Percentiles rank a stretch among this genome's conserved stretches.
Evolutionary conservation across 2,329 filamentous ascomycete species (phyloP).

Genomic region (Pseudogymnoascus sp.): DNA sequence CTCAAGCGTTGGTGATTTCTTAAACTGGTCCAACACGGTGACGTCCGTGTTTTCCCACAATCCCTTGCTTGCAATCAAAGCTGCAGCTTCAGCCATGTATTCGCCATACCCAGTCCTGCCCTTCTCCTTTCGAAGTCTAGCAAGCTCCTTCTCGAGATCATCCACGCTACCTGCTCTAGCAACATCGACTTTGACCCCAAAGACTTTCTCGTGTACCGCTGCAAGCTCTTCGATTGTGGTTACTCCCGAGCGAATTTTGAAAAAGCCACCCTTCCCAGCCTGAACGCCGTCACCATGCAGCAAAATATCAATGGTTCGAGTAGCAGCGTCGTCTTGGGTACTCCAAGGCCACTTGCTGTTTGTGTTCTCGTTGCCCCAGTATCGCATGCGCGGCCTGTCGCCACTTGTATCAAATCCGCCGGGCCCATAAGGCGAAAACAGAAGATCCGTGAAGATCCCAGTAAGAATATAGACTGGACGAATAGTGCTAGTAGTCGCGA

Average conservation of each 20-base stretch:
- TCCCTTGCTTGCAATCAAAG: constrained; percentile 4
- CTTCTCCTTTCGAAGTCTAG: background rate
- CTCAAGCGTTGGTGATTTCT: background rate
- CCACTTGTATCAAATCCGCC: background rate
- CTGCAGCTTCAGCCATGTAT: background rate
- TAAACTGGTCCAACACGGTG: background rate
- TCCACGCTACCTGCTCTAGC: background rate
- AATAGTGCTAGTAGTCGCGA: constrained; percentile 22
- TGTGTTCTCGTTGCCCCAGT: background rate
- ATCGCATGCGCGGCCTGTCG: background rate
- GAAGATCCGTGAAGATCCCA: constrained; percentile 24
- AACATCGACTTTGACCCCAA: background rate
- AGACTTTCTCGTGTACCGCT: background rate
- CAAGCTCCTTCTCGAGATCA: constrained; percentile 2
- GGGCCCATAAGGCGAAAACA: background rate
- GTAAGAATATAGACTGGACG: constrained; percentile 27
- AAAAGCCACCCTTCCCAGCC: background rate
- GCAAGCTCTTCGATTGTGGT: background rate
- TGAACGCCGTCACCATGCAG: background rate
- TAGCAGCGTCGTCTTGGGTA: background rate
- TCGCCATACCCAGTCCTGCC: background rate
- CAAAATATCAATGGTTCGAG: background rate
- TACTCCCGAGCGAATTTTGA: background rate
- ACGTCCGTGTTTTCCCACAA: background rate
- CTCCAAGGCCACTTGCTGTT: background rate